A percentile compares a stretch with the other conserved stretches of the same genome.
Conservation (phyloP, 345 rosid genomes). For the Gossypium longicalyx region DNA sequence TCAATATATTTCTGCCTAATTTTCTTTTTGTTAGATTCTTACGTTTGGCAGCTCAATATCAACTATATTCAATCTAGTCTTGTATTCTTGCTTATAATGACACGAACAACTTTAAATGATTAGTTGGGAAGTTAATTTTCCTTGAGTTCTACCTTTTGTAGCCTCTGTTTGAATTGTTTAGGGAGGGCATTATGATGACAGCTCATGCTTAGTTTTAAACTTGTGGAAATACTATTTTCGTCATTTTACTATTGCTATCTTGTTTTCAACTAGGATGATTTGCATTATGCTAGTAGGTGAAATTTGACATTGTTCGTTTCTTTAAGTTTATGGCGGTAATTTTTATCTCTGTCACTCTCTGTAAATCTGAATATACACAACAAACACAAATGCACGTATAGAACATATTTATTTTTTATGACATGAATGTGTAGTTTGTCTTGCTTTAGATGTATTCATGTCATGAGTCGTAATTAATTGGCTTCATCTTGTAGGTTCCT, state of each 20-base stretch:
- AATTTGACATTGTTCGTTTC: not conserved
- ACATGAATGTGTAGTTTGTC: not conserved
- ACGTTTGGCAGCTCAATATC: not conserved
- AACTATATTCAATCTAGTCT: not conserved
- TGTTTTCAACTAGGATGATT: not conserved
- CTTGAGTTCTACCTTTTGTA: not conserved
- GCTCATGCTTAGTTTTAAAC: not conserved
- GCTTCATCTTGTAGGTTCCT: slow-evolving; percentile 58
- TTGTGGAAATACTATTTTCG: not conserved
- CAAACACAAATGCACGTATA: not conserved
- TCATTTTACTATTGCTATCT: not conserved
- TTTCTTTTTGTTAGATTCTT: not conserved
- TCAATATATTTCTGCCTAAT: not conserved
- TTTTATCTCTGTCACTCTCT: not conserved
- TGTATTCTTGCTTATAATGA: not conserved
- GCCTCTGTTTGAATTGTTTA: not conserved
- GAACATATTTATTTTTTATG: not conserved
- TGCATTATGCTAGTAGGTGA: not conserved
- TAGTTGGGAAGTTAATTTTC: not conserved
- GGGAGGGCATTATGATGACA: not conserved
- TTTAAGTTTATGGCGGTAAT: not conserved
- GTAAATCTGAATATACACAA: not conserved
- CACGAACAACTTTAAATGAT: not conserved
- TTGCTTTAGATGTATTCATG: not conserved
- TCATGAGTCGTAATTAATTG: slow-evolving; percentile 2